Base-by-base conservation (phyloP, 2,329 filamentous ascomycete species). In the Ophiobolus disseminans region DNA sequence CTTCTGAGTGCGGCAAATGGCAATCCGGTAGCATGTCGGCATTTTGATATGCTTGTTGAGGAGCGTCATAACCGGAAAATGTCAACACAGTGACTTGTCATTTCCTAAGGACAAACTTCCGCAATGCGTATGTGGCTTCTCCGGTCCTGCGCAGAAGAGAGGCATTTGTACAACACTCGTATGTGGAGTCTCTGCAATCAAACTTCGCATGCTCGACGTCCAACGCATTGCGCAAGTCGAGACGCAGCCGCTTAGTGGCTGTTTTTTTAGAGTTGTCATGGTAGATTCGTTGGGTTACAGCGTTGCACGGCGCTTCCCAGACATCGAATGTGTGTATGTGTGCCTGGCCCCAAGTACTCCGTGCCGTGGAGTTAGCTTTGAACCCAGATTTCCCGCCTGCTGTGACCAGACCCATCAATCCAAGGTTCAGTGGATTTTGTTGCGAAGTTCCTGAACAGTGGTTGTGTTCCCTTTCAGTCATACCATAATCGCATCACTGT, bases 271-370 rank as follows among this genome's bases (percentile, higher is more conserved):
- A 45, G 40, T 57, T 47, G 53, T 56, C 48, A 60, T 51, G 58
- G 60, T 66, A 61, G 57, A 61, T 60, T 63, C 39, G 35, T 60
- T 46, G 65, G 55, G 66, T 71, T 71, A 63, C 68, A 71, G 54
- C 57, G 58, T 40, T 53, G 60, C 48, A 49, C 53, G 55, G 57
- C 59, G 57, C 58, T 13, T 53, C 54, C 61, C 54, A 59, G 62
- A 62, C 54, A 57, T 50, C 39, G 45, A 40, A 22, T 47, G 53
- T 57, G 45, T 53, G 53, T 55, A 46, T 48, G 10, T 20, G 16
- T 39, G 52, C 41, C 45, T 50, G 53, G 53, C 47, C 49, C 50
- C 35, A 50, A 39, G 50, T 54, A 53, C 48, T 38, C 37, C 43
- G 38, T 41, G 41, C 28, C 41, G 47, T 46, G 48, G 26, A 35